Base-by-base conservation (phyloP, 2,329 filamentous ascomycete genomes). In the Beauveria asiatica region DNA sequence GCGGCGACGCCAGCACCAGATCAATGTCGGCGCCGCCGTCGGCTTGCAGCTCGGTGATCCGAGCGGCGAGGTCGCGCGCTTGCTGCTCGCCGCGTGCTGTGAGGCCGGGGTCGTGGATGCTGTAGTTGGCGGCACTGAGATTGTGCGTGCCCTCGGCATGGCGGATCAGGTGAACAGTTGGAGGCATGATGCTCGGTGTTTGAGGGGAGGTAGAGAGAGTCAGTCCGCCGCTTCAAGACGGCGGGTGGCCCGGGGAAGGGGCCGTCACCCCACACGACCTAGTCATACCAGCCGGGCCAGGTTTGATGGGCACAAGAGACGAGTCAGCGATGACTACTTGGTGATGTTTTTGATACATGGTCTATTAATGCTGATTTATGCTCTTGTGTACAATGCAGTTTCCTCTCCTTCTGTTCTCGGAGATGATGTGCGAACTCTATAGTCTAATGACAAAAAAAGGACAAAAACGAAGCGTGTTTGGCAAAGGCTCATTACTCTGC, bases 141-240 rank as follows among this genome's bases (percentile, higher is more conserved):
- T 94, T 94, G 78, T 94, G 90, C 68, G 81, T 83, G 71, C 88
- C 89, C 74, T 88, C 76, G 11, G 84, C 86, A 69, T 88, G 85
- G 70, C 86, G 84, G 63, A 88, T 80, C 62, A 85, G 75, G 70
- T 86, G 80, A 63, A 87, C 72, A 44, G 75, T 79, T 45, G 75
- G 73, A 2, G 75, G 68, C 77, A 79, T 78, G 27, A 39, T 37
- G 39, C 17, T 2, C n/a, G 17, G 25, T 25, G 25, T 25, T 37
- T 37, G 33, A 16, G 33, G 33, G 11, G 13, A 16, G 33, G 27
- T 30, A 30, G 8, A 27, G 23, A 37, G 33, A 37, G 33, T 37
- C 33, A 37, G 33, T 37, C 33, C 33, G 16, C 5, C 11, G 33
- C 33, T 37, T 37, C 33, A 16, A 37, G 33, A 1, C 11, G 11